Base-by-base conservation (phyloP, 805 yeast genomes). In the Monosporozyma solicola region DNA sequence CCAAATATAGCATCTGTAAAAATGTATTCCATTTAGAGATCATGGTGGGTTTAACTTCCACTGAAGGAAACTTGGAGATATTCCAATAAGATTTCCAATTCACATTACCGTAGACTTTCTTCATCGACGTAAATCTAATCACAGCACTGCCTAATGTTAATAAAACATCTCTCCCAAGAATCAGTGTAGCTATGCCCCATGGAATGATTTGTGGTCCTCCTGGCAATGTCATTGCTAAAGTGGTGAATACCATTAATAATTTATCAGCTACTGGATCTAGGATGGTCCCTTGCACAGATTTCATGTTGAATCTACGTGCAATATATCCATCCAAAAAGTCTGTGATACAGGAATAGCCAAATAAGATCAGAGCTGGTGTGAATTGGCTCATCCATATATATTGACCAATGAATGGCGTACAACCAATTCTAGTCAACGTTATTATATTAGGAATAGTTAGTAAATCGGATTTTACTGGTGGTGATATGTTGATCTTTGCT, bases 201-300 rank as follows among this genome's bases (percentile, higher is more conserved):
- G 99, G 98, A 61, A 94, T 84, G 74, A 49, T 82, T 76, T 11
- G 83, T 72, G 59, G 83, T 2, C 72, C 72, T 1, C 66, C 59
- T 10, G 70, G 63, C 22, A 61, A 77, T 0, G 92, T 82, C 53
- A 94, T 70, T 51, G 95, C 82, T 0, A 83, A 75, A 0, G 98
- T 91, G 50, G 95, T 81, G 0, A 87, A 80, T 22, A 92, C 78
- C 97, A 94, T 90, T 48, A 94, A 74, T 15, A 86, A 74, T 66
- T 94, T 94, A 66, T 94, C 99, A 0, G 99, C 99, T 72, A 89
- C 76, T 0, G 99, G 99, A 63, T 94, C 99, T 35, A 95, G 73
- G 15, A 94, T 83, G 0, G 96, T 84, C 0, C 99, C 99, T 6
- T 90, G 79, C 1, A 87, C 84, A 1, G 96, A 83, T 61, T 82